Percentiles rank a stretch among this genome's conserved stretches.
Evolutionary conservation across 2,329 filamentous ascomycete genomes (phyloP).

Genomic region (Pyricularia sp.): DNA sequence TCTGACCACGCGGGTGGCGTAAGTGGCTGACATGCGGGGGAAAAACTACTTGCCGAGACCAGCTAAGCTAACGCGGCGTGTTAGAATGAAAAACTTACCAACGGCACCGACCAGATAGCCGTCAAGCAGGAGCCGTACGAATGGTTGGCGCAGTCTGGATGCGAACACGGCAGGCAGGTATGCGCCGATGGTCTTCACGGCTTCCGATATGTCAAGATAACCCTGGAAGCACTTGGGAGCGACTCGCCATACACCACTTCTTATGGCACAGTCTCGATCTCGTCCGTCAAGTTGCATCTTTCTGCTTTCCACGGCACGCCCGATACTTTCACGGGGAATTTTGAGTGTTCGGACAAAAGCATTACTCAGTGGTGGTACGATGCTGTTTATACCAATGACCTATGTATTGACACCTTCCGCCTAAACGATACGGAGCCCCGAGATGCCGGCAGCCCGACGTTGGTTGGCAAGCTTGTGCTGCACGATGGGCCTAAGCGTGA

Average conservation of each 20-base stretch:
- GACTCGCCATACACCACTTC: conserved; percentile 35
- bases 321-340: conserved; percentile 39
- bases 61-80: background rate
- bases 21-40: conserved; percentile 8
- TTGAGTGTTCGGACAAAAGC: conserved; percentile 39
- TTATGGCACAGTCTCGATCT: conserved; percentile 32
- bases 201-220: conserved; percentile 41
- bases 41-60: background rate
- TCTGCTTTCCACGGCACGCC: conserved; percentile 36
- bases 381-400: conserved; percentile 41
- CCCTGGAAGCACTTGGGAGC: conserved; percentile 29
- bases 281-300: conserved; percentile 30
- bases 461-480: conserved; percentile 35
- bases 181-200: conserved; percentile 43
- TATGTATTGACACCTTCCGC: conserved; percentile 34
- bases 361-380: conserved; percentile 45
- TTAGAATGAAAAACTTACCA: conserved; percentile 23
- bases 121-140: conserved; percentile 30
- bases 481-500: conserved; percentile 43
- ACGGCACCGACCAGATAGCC: conserved; percentile 40
- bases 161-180: conserved; percentile 30
- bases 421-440: conserved; percentile 39
- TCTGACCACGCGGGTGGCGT: conserved; percentile 30
- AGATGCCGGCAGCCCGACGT: conserved; percentile 28
- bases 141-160: conserved; percentile 36